Conservation (phyloP, 1,284 basidiomycete genomes). For the Papiliotrema flavescens region DNA sequence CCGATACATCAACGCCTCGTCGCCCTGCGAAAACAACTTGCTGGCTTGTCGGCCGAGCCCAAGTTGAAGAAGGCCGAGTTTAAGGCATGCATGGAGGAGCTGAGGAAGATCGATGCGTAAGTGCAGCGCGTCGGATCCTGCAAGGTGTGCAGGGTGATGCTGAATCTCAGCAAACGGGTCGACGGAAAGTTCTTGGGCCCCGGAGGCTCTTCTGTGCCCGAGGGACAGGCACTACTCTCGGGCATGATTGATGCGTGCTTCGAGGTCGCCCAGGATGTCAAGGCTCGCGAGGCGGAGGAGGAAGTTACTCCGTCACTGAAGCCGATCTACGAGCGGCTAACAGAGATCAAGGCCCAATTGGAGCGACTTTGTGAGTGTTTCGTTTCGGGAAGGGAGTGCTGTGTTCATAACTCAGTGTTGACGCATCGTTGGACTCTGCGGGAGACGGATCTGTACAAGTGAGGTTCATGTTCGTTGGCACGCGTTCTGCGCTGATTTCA, state of each 20-base stretch:
- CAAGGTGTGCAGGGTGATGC: neutral
- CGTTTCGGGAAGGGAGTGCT: neutral
- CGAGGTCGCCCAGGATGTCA: constrained; percentile 93
- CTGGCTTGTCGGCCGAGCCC: constrained; percentile 80
- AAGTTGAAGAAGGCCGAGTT: constrained; percentile 81
- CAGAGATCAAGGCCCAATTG: constrained; percentile 63
- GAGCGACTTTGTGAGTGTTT: constrained; percentile 41
- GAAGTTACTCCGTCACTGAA: constrained; percentile 82
- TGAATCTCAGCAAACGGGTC: constrained; percentile 65
- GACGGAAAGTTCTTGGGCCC: constrained; percentile 95
- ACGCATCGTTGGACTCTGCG: constrained; percentile 96
- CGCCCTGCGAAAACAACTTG: constrained; percentile 80
- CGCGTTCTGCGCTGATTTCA: constrained; percentile 42
- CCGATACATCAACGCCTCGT: constrained; percentile 89
- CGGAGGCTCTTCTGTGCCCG: constrained; percentile 77
- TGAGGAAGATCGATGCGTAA: constrained; percentile 91
- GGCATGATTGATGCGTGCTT: constrained; percentile 96
- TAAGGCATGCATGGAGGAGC: constrained; percentile 85
- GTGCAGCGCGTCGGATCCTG: constrained; percentile 42
- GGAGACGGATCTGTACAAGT: constrained; percentile 91
- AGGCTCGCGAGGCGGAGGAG: constrained; percentile 87
- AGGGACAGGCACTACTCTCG: constrained; percentile 71
- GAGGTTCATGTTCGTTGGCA: constrained; percentile 11
- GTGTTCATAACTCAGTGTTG: constrained; percentile 55
- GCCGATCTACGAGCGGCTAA: constrained; percentile 90